A percentile compares a stretch with the other conserved stretches of the same genome.
These are phyloP conservation scores for Aspergillus nanangensis DNA, from an alignment of 495 filamentous ascomycete genomes.

Conservation along the genomic window DNA sequence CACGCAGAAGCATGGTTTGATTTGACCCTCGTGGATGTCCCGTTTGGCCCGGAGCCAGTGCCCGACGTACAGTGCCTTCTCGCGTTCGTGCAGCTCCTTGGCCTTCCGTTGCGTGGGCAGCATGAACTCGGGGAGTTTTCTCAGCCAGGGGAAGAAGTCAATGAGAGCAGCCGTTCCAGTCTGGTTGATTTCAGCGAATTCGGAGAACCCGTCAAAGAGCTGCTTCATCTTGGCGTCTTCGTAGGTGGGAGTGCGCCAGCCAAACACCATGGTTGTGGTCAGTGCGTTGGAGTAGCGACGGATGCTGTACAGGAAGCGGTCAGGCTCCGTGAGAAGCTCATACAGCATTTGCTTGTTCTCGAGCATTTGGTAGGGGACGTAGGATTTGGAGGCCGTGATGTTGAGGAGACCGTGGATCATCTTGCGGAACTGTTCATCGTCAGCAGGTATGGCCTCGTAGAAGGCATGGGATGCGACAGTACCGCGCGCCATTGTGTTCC, in stretches of 20 bases:
- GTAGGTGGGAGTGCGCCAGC: conserved; percentile 42
- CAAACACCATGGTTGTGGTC: conserved; percentile 54
- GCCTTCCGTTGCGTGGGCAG: conserved; percentile 24
- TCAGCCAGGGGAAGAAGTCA: conserved; percentile 28
- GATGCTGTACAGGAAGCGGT: conserved; percentile 44
- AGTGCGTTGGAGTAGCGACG: conserved; percentile 50
- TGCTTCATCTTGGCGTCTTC: conserved; percentile 49
- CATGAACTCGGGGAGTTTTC: conserved; percentile 22
- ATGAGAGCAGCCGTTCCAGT: conserved; percentile 33
- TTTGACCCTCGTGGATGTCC: conserved; percentile 22
- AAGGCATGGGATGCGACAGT: not conserved
- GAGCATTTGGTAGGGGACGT: conserved; percentile 38
- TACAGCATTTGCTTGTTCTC: conserved; percentile 28
- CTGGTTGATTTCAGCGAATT: conserved; percentile 39
- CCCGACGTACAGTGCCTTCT: conserved; percentile 27
- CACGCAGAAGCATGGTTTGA: conserved; percentile 25
- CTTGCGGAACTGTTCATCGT: conserved; percentile 18
- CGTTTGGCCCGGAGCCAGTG: conserved; percentile 36
- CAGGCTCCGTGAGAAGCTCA: conserved; percentile 24
- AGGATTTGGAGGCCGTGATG: conserved; percentile 27
- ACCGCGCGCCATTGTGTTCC: not conserved
- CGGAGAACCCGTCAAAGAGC: conserved; percentile 47
- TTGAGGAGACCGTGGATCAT: conserved; percentile 30
- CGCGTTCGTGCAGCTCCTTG: conserved; percentile 34
- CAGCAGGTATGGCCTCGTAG: not conserved